These are phyloP conservation scores for Teunomyces panamensis DNA, from an alignment of 805 yeast genomes.

Conservation along the genomic window DNA sequence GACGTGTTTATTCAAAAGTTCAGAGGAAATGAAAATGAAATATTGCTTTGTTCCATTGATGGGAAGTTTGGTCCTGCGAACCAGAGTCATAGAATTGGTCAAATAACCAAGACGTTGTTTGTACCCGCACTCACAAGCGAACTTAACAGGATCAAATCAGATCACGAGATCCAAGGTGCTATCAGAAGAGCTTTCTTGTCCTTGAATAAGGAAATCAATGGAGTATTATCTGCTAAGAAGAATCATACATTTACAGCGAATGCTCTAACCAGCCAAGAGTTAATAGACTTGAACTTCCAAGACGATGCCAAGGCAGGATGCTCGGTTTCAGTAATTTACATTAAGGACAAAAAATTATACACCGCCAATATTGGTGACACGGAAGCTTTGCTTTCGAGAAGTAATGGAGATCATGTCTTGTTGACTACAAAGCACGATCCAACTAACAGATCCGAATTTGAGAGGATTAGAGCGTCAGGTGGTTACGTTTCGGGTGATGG, in stretches of 20 bases:
- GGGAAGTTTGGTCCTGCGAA: constrained; percentile 63
- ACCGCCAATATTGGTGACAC: constrained; percentile 92
- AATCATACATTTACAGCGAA: constrained; percentile 38
- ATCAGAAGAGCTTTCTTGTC: constrained; percentile 76
- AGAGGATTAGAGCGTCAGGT: constrained; percentile 85
- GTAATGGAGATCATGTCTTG: constrained; percentile 75
- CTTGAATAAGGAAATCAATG: constrained; percentile 80
- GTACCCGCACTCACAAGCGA: constrained; percentile 68
- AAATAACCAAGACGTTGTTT: constrained; percentile 68
- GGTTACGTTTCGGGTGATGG: constrained; percentile 87
- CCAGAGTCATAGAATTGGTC: constrained; percentile 64
- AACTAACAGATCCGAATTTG: constrained; percentile 70
- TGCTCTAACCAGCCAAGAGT: constrained; percentile 27
- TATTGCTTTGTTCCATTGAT: constrained; percentile 78
- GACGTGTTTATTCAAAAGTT: constrained; percentile 87
- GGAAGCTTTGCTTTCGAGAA: constrained; percentile 72
- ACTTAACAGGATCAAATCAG: constrained; percentile 41
- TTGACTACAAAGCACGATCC: constrained; percentile 84
- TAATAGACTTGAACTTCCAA: constrained; percentile 51
- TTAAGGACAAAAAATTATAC: constrained; percentile 66
- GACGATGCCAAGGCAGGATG: constrained; percentile 80
- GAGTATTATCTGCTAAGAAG: constrained; percentile 45
- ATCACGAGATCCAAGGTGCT: constrained; percentile 66
- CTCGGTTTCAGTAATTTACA: constrained; percentile 76
- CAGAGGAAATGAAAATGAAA: constrained; percentile 80